Evolutionary conservation across 306 rosid species (phyloP), one percentile per base, ranked within the genome.

Genomic region (Astragalus glycyphyllos): DNA sequence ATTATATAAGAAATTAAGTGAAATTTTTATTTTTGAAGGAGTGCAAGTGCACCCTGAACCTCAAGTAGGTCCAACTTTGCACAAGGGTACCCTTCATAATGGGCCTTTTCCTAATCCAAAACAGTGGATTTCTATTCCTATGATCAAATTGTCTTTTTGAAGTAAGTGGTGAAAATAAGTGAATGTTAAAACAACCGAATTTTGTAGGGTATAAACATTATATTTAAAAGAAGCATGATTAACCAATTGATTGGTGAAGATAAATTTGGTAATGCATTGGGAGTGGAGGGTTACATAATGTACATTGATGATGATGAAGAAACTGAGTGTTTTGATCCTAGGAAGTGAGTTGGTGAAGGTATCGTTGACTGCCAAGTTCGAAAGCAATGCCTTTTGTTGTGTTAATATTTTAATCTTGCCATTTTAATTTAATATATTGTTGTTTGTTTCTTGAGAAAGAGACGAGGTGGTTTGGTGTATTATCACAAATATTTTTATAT

Each of bases 271-370:
- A 65, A 57, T 12, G 15, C 80, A 72, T 38, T 20, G 47, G 45
- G 62, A 54, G 35, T 16, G 45, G 11, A 71, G 50, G 54, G 50
- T 68, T 51, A 4, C 34, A 49, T 11, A 54, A 62, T 46, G 49
- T 32, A 40, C 6, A 70, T 23, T 35, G 11, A 2, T 72, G 71
- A 69, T 13, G 73, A 68, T 69, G 83, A 82, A 81, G 81, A 81
- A 84, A 63, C 62, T 60, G 82, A 72, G 73, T 72, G 44, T 58
- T 58, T 58, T 37, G 63, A 68, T 65, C 68, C 82, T 68, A 57
- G 73, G 83, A 76, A 82, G 74, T 56, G 82, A 78, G 80, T 70
- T 83, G 84, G 78, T 82, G 83, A 75, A 67, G 78, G 86, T 78
- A 81, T 76, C 82, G 80, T 85, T 87, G 87, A 89, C 90, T 71